A percentile compares a stretch with the other conserved stretches of the same genome.
These are phyloP conservation scores for Calonectria crousiana DNA, from an alignment of 2,329 filamentous ascomycete species.

Conservation along the genomic window DNA sequence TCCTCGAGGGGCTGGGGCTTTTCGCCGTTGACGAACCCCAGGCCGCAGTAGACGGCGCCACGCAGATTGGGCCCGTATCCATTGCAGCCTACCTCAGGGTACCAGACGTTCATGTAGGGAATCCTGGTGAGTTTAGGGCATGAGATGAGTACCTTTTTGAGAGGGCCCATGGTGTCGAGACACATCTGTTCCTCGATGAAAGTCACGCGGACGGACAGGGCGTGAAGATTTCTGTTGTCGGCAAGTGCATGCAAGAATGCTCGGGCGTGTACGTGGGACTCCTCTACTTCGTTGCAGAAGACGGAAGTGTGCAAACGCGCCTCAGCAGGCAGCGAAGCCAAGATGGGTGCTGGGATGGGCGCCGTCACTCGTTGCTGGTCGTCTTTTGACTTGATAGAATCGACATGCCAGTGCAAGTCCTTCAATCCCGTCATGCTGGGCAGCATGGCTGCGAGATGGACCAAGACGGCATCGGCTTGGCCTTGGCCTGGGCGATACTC, in stretches of 20 bases:
- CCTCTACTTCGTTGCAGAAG: background rate
- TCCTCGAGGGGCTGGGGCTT: conserved; percentile 16
- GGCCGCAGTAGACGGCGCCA: background rate
- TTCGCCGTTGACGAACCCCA: conserved; percentile 13
- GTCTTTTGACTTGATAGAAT: background rate
- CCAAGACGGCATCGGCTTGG: conserved; percentile 1
- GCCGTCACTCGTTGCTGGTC: background rate
- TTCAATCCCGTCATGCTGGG: conserved; percentile 19
- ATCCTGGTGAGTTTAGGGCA: conserved; percentile 25
- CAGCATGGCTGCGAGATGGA: background rate
- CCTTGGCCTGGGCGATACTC: background rate
- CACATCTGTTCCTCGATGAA: conserved; percentile 22
- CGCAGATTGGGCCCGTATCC: background rate
- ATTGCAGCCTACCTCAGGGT: background rate
- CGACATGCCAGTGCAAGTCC: conserved; percentile 18
- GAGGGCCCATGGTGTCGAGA: conserved; percentile 19
- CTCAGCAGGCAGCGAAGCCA: background rate
- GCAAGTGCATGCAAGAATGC: conserved; percentile 4
- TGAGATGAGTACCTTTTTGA: conserved; percentile 23
- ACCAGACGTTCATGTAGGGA: conserved; percentile 15
- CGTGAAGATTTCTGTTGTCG: conserved; percentile 5
- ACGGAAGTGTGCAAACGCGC: conserved; percentile 12
- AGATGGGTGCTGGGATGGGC: conserved; percentile 6
- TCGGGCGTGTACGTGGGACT: conserved; percentile 15
- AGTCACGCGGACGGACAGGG: conserved; percentile 8